phyloP scores from a whole-genome alignment of 2,329 filamentous ascomycete genomes.

The Fusarium transvaalense region DNA sequence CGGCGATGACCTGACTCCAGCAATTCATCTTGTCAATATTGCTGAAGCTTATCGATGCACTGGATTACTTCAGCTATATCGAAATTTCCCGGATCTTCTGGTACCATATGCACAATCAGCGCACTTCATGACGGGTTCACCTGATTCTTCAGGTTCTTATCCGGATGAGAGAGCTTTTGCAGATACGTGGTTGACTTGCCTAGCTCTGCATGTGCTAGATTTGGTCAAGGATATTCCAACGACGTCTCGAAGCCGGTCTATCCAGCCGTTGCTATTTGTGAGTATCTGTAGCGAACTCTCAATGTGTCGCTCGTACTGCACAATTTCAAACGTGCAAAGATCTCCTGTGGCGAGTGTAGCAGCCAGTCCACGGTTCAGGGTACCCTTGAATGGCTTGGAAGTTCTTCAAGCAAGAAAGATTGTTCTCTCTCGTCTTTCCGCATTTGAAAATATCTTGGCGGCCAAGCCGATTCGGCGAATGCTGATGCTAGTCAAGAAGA shows the following conservation, averaged over 20 bases:
- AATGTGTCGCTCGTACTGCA: slow-evolving; percentile 47
- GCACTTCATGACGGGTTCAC: slow-evolving; percentile 6
- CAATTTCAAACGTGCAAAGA: slow-evolving; percentile 13
- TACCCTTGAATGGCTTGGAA: slow-evolving; percentile 18
- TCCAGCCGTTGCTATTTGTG: slow-evolving; percentile 60
- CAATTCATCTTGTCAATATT: slow-evolving; percentile 43
- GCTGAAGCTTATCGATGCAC: slow-evolving; percentile 50
- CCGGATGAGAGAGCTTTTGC: slow-evolving; percentile 5
- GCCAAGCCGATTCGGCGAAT: slow-evolving; percentile 46
- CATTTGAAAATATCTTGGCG: slow-evolving; percentile 40
- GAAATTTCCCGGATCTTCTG: slow-evolving; percentile 57
- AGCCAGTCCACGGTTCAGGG: slow-evolving; percentile 36
- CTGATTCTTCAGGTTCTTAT: slow-evolving; percentile 7
- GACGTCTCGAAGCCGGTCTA: slow-evolving; percentile 58
- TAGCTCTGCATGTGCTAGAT: slow-evolving; percentile 60
- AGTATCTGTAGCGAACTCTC: slow-evolving; percentile 59
- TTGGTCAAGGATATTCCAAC: slow-evolving; percentile 58
- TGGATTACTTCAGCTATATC: slow-evolving; percentile 47
- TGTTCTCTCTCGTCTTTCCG: slow-evolving; percentile 35
- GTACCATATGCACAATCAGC: slow-evolving; percentile 40
- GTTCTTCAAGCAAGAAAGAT: slow-evolving; percentile 32
- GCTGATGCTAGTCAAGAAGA: slow-evolving; percentile 38
- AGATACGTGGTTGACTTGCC: slow-evolving; percentile 58
- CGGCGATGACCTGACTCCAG: slow-evolving; percentile 45
- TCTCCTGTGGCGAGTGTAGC: slow-evolving; percentile 26